Evolutionary conservation across 164 flowering plant species (phyloP).

Genomic region (grape (Vitis vinifera)): ASM3070453v1 NC_081821.1:11256501-11257000

Average conservation of each 20-base stretch:
- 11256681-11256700: neutral
- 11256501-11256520: too few species aligned
- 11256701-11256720: neutral
- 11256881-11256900: conserved; percentile 28
- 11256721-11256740: neutral
- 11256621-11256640: neutral
- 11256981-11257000: neutral
- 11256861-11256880: conserved; percentile 18
- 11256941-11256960: conserved; percentile 31
- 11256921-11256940: conserved; percentile 30
- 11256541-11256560: neutral
- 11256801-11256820: conserved; percentile 21
- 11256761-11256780: too few species aligned
- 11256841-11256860: conserved; percentile 18
- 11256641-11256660: neutral
- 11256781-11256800: neutral
- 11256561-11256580: neutral
- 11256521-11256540: too few species aligned
- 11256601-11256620: too few species aligned
- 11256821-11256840: conserved; percentile 24
- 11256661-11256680: neutral
- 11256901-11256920: conserved; percentile 19
- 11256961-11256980: conserved; percentile 15
- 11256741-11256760: too few species aligned
- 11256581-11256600: too few species aligned